Base-by-base conservation (phyloP, 768 basidiomycete species). In the Mycena epipterygia region DNA sequence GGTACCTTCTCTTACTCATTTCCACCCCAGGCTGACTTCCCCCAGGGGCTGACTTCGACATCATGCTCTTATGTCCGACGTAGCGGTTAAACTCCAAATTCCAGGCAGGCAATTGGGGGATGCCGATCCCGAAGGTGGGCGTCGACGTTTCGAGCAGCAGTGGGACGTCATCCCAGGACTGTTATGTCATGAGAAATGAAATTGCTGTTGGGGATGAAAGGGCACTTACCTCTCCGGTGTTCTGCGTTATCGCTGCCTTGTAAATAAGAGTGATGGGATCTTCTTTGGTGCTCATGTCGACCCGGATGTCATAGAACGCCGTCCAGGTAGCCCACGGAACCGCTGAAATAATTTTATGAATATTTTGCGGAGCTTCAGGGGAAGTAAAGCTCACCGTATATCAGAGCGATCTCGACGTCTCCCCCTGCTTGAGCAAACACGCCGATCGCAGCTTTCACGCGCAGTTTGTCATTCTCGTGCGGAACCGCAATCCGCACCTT, bases 141-240 rank as follows among this genome's bases (percentile, higher is more conserved):
- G 73, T 65, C 8, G 73, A 72, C 17, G 77, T 78, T 56, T 78
- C 76, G 13, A 78, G 60, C 7, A 70, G 68, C 19, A 77, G 57
- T 0, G 71, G 68, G 5, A 75, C 75, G 51, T 76, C 70, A 3
- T 74, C 65, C 76, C 76, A 77, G 0, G 75, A 60, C 76, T 78
- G 44, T 46, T 23, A 46, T 46, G 13, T 48, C 25, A 14, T 46
- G n/a, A 19, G 33, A 39, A 32, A 2, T n/a, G 30, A 7, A 29
- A 13, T 14, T 4, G 23, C 8, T 14, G 33, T n/a, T 29, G 25
- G 21, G 9, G 13, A 48, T 52, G 23, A 32, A 41, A 19, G 29
- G 27, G 7, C n/a, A 27, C 46, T 6, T 11, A 70, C 77, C 74
- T 78, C 77, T 17, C 74, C 76, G 5, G 77, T 78, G 12, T 41